Evolutionary conservation across 192 early-diverging fungal genomes (phyloP).

Genomic region (Coemansia sp.): DNA sequence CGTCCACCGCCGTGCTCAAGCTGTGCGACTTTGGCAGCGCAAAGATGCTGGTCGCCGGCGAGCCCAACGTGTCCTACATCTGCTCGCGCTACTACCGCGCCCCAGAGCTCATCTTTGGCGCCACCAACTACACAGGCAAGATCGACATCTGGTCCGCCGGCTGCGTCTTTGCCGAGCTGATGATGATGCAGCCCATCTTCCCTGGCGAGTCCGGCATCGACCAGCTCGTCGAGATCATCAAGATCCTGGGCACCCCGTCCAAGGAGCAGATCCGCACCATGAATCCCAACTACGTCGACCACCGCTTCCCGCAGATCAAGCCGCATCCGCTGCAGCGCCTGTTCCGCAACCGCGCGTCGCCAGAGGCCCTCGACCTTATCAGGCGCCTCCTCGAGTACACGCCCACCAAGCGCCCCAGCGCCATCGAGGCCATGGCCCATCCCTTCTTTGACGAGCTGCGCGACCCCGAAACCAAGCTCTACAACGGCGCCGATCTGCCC

Average conservation of each 20-base stretch:
- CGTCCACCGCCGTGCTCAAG: constrained; percentile 86
- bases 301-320: constrained; percentile 98
- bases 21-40: constrained; percentile 98
- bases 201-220: constrained; percentile 97
- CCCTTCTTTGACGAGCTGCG: constrained; percentile 98
- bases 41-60: constrained; percentile 89
- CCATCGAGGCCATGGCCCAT: constrained; percentile 89
- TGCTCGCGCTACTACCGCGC: constrained; percentile 98
- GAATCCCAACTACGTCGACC: constrained; percentile 98
- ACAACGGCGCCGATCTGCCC: constrained; percentile 81
- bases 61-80: constrained; percentile 98
- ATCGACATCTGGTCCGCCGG: constrained; percentile 95
- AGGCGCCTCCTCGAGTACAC: constrained; percentile 88
- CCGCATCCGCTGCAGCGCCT: constrained; percentile 84
- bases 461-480: constrained; percentile 73
- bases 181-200: constrained; percentile 91
- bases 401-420: constrained; percentile 72
- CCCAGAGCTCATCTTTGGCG: constrained; percentile 95
- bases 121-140: constrained; percentile 84
- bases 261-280: constrained; percentile 94
- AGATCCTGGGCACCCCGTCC: constrained; percentile 95
- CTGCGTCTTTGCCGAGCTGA: constrained; percentile 95
- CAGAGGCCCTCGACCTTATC: constrained; percentile 87
- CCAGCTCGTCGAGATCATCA: constrained; percentile 99
- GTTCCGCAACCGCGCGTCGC: constrained; percentile 77